These are phyloP conservation scores for Margaritispora aquatica DNA, from an alignment of 495 filamentous ascomycete species.

Conservation along the genomic window DNA sequence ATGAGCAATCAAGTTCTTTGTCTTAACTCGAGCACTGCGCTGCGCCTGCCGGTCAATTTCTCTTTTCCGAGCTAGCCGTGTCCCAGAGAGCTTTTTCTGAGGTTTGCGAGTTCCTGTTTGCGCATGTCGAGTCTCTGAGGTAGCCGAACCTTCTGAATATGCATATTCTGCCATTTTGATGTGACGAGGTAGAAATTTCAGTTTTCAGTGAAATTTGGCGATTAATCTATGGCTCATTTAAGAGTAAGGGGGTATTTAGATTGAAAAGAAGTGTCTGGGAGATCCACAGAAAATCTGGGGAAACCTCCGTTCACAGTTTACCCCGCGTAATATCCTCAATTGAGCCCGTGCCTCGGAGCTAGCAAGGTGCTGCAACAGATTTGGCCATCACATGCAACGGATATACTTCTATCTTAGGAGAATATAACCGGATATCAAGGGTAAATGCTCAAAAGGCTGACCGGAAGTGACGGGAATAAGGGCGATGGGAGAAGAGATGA, in stretches of 20 bases:
- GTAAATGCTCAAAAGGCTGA: background rate
- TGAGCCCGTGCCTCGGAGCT: background rate
- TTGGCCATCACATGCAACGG: background rate
- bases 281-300: background rate
- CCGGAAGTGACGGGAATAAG: too few species aligned
- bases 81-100: background rate
- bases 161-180: background rate
- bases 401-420: background rate
- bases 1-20: background rate
- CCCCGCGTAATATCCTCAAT: background rate
- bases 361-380: background rate
- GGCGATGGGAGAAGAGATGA: background rate
- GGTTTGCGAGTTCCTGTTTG: background rate
- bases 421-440: background rate
- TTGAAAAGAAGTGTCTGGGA: too few species aligned
- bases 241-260: too few species aligned
- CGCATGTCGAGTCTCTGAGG: background rate
- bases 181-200: background rate
- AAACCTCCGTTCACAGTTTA: background rate
- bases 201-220: too few species aligned
- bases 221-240: too few species aligned
- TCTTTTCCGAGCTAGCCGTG: background rate
- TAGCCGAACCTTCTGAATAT: background rate
- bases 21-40: conserved; percentile 1
- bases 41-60: conserved; percentile 1